Evolutionary conservation across 2,329 filamentous ascomycete genomes (phyloP), one percentile per base, ranked within the genome.

Genomic region (Dactylonectria estremocensis): DNA sequence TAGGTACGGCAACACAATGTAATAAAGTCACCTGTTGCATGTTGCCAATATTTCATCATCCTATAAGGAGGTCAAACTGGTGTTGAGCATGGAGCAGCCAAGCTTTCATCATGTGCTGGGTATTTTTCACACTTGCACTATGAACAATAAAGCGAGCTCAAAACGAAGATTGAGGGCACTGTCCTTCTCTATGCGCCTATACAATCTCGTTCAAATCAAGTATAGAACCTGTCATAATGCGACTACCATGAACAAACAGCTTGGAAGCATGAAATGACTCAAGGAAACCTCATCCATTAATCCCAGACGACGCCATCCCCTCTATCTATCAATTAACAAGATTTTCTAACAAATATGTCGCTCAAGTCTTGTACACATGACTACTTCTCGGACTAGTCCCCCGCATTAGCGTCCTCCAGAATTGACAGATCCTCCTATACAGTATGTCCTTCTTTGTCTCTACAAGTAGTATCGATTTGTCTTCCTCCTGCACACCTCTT

Each of bases 361-460:
- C 16, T 40, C 62, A 28, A 33, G 31, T 33, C 55, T 35, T 65
- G 40, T 65, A 55, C 56, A 58, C 18, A 31, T 60, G 40, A 22
- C 49, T 55, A 40, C 43, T 43, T 11, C 11, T 14, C 16, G 16
- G 49, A 31, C 56, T 49, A 18, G n/a, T 18, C 33, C 43, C 31
- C 48, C 52, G 24, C 31, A 55, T 45, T 60, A 65, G 20, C 13
- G 33, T 48, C 43, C 48, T 43, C 20, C 40, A 46, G 8, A 37
- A 40, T 59, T n/a, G 33, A 60, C 45, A 43, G 43, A 43, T 57
- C 24, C 18, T 46, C 37, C 28, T 13, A 18, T 24, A 37, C 20
- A 40, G 3, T 55, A 24, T 55, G 8, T 57, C 35, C 52, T 6
- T 48, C 37, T 8, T 56, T 43, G 16, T 9, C 16, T 20, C 24